phyloP scores from a whole-genome alignment of 306 rosid species.

The Ziziphus jujuba region DNA sequence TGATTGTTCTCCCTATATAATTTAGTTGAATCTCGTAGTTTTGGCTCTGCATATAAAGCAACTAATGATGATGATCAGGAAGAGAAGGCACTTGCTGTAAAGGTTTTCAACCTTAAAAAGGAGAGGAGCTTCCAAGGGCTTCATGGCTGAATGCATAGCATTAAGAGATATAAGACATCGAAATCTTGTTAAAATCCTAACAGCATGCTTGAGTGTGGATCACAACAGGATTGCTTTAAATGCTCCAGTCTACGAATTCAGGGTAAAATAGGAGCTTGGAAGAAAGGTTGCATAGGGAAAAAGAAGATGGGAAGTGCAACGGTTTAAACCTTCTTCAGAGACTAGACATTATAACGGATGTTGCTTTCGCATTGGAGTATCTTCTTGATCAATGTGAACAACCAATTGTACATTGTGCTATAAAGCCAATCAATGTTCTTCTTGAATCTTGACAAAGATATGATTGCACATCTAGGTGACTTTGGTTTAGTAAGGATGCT shows the following conservation, averaged over 20 bases:
- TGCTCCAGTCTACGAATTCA: conserved; percentile 1
- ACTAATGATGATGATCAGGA: no score
- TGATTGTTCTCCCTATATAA: neutral
- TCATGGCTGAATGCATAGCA: neutral
- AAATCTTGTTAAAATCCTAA: neutral
- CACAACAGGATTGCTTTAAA: neutral
- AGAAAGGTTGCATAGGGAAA: neutral
- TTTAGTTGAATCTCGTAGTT: neutral
- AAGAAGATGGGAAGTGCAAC: neutral
- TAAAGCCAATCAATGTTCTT: neutral
- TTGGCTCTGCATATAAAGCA: neutral
- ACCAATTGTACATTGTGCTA: neutral
- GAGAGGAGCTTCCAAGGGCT: neutral
- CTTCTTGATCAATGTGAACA: neutral
- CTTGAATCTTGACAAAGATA: neutral
- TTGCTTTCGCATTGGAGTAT: neutral
- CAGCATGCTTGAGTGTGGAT: conserved; percentile 1
- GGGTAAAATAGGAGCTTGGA: neutral
- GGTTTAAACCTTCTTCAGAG: neutral
- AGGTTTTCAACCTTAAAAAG: neutral
- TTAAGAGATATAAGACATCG: neutral
- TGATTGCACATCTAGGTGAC: neutral
- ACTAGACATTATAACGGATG: neutral
- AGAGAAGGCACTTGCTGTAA: neutral
- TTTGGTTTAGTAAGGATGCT: neutral